Evolutionary conservation across 768 basidiomycete genomes (phyloP), one percentile per base, ranked within the genome.

Genomic region (Coprinopsis cinerea): DNA sequence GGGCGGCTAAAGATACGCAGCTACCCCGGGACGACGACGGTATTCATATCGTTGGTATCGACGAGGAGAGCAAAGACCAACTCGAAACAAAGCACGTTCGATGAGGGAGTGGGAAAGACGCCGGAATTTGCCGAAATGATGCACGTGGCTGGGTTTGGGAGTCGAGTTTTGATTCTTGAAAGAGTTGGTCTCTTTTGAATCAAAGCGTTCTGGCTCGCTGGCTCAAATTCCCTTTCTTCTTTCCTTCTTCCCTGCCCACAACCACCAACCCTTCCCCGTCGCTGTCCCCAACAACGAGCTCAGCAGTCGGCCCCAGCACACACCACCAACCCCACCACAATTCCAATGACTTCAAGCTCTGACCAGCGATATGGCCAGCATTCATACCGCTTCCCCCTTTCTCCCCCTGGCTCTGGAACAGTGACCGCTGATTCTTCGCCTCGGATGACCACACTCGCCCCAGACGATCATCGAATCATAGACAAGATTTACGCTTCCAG

Each of bases 341-440:
- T 44, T 35, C 32, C 32, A 37, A 7, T 37, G 23, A 3, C 45
- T 26, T n/a, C 11, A n/a, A 47, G 48, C 30, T 37, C 51, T 34
- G 63, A 67, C 43, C 56, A 49, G 52, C 58, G 65, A n/a, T 56
- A 55, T 35, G 15, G n/a, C n/a, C n/a, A n/a, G n/a, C n/a, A n/a
- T n/a, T n/a, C 59, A 56, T 67, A 67, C 53, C 64, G 55, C 35
- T 76, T 75, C 52, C 75, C 74, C 1, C 64, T 72, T 39, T 75
- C 76, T n/a, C 75, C 76, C 25, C 68, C 76, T 7, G 71, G 65
- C 48, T 75, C 77, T 26, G 67, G 70, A 23, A 59, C 70, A 24
- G 60, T 61, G 32, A 72, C 72, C 13, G 69, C 70, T 4, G 57
- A 61, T 24, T 66, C 74, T 40, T 74, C 75, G 1, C 69, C 72